These are phyloP conservation scores for Metschnikowia dekortorum DNA, from an alignment of 805 yeast genomes.

Conservation along the genomic window DNA sequence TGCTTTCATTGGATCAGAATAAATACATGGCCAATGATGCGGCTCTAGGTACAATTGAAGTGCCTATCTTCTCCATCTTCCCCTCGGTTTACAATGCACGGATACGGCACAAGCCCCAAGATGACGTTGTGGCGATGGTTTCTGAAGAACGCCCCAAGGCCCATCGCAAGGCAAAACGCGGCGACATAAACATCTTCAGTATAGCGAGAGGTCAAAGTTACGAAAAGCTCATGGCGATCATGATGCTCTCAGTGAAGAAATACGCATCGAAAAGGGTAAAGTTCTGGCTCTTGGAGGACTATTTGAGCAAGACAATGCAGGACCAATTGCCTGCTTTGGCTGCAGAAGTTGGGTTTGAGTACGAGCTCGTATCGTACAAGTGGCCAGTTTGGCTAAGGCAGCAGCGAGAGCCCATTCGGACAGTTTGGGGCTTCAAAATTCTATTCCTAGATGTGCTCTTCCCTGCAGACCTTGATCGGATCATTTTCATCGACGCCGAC, in stretches of 20 bases:
- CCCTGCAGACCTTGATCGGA: constrained; percentile 69
- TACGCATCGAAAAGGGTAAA: constrained; percentile 57
- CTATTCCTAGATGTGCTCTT: constrained; percentile 82
- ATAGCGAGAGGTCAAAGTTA: constrained; percentile 80
- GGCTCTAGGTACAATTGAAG: constrained; percentile 15
- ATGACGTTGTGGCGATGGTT: constrained; percentile 11
- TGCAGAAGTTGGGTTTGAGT: constrained; percentile 54
- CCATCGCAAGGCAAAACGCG: constrained; percentile 2
- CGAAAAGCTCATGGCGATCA: constrained; percentile 69
- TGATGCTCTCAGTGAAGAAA: constrained; percentile 72
- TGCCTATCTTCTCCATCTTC: constrained; percentile 40
- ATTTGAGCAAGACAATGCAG: constrained; percentile 67
- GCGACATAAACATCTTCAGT: constrained; percentile 71
- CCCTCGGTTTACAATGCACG: constrained; percentile 47
- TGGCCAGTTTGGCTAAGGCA: constrained; percentile 91
- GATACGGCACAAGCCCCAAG: constrained; percentile 32
- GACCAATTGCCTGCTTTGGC: constrained; percentile 58
- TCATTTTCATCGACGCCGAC: constrained; percentile 84
- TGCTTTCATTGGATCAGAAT: constrained; percentile 40
- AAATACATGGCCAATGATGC: constrained; percentile 33
- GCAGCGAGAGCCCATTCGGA: constrained; percentile 74
- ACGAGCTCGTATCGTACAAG: constrained; percentile 74
- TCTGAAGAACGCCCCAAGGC: background rate
- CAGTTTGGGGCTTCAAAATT: constrained; percentile 85
- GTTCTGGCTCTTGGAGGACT: constrained; percentile 85